phyloP scores from a whole-genome alignment of 306 rosid species.

The Pyrus bretschneideri region DNA sequence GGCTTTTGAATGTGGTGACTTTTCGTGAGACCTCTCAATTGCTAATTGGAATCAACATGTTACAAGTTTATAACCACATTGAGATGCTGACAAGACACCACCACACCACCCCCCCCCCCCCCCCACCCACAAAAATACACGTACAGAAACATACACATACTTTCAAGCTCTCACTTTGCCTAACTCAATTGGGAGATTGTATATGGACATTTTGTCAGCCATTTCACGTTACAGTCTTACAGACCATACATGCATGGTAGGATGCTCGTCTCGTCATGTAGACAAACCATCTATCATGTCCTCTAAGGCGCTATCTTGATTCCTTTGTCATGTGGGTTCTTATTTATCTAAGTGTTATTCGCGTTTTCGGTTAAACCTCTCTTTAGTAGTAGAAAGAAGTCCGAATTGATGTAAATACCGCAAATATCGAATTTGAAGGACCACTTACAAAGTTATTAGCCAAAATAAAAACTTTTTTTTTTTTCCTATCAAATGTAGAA shows the following conservation, averaged over 20 bases:
- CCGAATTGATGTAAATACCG: not conserved
- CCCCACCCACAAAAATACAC: not conserved
- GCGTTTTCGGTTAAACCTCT: not conserved
- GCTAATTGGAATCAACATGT: not conserved
- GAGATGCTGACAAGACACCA: not conserved
- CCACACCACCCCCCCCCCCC: not conserved
- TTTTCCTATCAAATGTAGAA: not conserved
- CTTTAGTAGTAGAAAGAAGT: not conserved
- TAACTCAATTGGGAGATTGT: not conserved
- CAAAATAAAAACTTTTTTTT: not conserved
- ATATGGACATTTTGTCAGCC: not conserved
- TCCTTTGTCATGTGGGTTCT: not conserved
- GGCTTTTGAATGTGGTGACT: not conserved
- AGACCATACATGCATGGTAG: not conserved
- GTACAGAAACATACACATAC: not conserved
- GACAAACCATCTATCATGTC: not conserved
- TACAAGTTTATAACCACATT: not conserved
- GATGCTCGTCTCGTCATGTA: not conserved
- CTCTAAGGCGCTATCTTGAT: not conserved
- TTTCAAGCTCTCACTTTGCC: slow-evolving; percentile 4
- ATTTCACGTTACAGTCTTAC: not conserved
- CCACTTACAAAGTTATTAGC: not conserved
- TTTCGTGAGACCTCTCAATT: not conserved
- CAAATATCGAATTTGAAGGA: not conserved
- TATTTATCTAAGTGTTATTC: not conserved